Evolutionary conservation across 768 basidiomycete species (phyloP), one percentile per base, ranked within the genome.

Genomic region (Naganishia kalamii): DNA sequence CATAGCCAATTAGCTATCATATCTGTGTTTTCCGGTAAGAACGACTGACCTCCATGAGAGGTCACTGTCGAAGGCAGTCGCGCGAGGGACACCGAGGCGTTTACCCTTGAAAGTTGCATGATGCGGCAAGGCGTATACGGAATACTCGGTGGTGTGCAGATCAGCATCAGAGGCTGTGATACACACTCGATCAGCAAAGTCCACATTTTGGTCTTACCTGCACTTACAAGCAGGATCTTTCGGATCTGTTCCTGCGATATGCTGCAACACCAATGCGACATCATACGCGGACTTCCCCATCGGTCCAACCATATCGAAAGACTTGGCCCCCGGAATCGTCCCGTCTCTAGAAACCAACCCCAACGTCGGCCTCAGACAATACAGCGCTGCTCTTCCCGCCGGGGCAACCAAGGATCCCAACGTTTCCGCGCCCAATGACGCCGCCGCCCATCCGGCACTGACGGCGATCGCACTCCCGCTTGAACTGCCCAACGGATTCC

Each of bases 221-320:
- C n/a, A n/a, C n/a, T n/a, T n/a, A n/a, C n/a, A n/a, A n/a, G n/a
- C n/a, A n/a, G n/a, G n/a, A n/a, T 37, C 32, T 15, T n/a, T 52
- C 15, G 51, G 19, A 52, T 52, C 51, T n/a, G 11, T n/a, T n/a
- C 51, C 48, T 3, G 33, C 40, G 32, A 63, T 35, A 29, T 40
- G 17, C 32, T 52, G 33, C 23, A 63, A 13, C 30, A 63, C 29
- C 8, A 63, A 25, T 4, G 62, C 62, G 15, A 27, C n/a, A 32
- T 63, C 62, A 29, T 63, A 52, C 1, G 62, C 49, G 6, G 47
- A 51, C 41, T 63, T 51, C 25, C 49, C 27, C 35, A 63, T 63
- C 4, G 62, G 62, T 10, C 62, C 62, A 11, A 63, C 27, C 13
- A 25, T 40, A 43, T 63, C 62, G 10, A 23, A 6, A 2, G 62